Evolutionary conservation across 2,329 filamentous ascomycete species (phyloP).

Genomic region (Sarocladiaceae sp.): DNA sequence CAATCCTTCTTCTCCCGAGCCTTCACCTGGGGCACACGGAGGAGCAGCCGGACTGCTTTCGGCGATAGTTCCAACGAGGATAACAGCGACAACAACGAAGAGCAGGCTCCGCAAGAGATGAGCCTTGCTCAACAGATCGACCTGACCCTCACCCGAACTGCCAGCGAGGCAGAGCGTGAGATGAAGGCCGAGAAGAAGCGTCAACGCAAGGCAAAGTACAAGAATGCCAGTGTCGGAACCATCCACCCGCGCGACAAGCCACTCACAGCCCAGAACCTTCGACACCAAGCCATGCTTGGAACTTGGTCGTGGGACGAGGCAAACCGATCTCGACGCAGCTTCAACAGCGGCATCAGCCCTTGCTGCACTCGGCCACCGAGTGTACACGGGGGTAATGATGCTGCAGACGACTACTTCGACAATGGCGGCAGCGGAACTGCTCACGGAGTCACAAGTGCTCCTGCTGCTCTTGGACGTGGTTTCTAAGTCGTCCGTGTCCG

Average conservation of each 20-base stretch:
- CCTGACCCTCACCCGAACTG: conserved; percentile 5
- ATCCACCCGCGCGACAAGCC: conserved; percentile 41
- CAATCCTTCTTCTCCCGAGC: background rate
- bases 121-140: background rate
- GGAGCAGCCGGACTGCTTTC: conserved; percentile 6
- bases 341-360: conserved; percentile 35
- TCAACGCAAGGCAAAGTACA: conserved; percentile 25
- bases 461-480: background rate
- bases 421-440: background rate
- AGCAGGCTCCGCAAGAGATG: background rate
- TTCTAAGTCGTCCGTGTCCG: background rate
- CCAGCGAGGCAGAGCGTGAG: conserved; percentile 9
- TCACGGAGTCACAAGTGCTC: background rate
- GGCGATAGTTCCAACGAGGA: background rate
- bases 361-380: conserved; percentile 37
- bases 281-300: conserved; percentile 42
- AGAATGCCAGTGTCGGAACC: conserved; percentile 19
- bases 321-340: conserved; percentile 28
- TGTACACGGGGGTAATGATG: conserved; percentile 21
- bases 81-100: conserved; percentile 1
- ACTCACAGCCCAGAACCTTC: conserved; percentile 39
- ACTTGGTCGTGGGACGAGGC: conserved; percentile 25
- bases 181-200: conserved; percentile 17
- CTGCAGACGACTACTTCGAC: conserved; percentile 8
- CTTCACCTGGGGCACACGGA: conserved; percentile 3